Evolutionary conservation across 2,329 filamentous ascomycete species (phyloP), one percentile per base, ranked within the genome.

Genomic region (Cladobotryum protrusum): DNA sequence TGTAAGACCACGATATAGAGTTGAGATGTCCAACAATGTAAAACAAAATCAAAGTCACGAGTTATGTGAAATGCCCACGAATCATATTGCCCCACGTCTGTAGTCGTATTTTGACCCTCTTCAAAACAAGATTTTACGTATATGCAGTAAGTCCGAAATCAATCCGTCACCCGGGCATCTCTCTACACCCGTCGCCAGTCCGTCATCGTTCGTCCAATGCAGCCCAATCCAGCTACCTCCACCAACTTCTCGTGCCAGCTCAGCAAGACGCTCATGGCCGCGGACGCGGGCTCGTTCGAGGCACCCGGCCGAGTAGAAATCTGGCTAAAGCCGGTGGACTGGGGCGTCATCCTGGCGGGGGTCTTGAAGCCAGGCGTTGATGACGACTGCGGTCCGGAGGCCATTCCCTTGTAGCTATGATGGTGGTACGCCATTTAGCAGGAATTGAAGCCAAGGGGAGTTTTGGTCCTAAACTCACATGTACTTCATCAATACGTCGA

Each of bases 221-320:
- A 89, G 41, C 93, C 93, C 58, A 90, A 77, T 19, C 93, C 93
- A 35, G 90, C 89, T 63, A 96, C 84, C 63, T 99, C 93, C 4
- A 97, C 89, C 55, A 96, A 81, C 79, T 96, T 99, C 76, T 99
- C 93, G 67, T 99, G 93, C 93, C 93, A 99, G 71, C 90, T 96
- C 58, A 99, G 75, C 65, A 99, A 69, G 46, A 99, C 93, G 65
- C 93, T 97, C 93, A 97, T 97, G 48, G 86, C 87, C 50, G 90
- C 85, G 34, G 89, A 87, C 54, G 89, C 85, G 43, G 88, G 86
- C 64, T 85, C 82, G 64, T 74, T 79, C 35, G 73, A 65, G 8
- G 62, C 72, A 20, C 73, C 75, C 7, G 80, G 76, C 48, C 82
- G 70, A 12, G 68, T 69, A 15, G 74, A 74, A 39, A 92, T 80